Percentiles rank a stretch among this genome's conserved stretches.
These are phyloP conservation scores for Pulveroboletus frians DNA, from an alignment of 768 basidiomycete species.

Conservation along the genomic window DNA sequence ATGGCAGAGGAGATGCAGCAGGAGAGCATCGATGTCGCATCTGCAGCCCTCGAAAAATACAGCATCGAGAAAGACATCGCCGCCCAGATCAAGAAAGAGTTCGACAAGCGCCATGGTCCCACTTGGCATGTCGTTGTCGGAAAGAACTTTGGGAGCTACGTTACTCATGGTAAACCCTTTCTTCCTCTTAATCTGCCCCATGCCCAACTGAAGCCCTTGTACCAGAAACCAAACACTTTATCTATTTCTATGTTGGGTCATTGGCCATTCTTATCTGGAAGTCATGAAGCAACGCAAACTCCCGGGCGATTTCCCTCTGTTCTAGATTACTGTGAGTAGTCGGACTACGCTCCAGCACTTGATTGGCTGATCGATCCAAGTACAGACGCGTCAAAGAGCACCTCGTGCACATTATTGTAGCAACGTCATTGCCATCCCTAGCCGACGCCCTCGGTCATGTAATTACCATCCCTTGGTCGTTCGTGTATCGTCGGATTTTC, in stretches of 20 bases:
- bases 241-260: constrained; percentile 94
- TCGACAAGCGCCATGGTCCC: constrained; percentile 85
- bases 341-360: not conserved
- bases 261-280: constrained; percentile 95
- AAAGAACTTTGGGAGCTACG: constrained; percentile 98
- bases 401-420: constrained; percentile 24
- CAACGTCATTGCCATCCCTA: constrained; percentile 13
- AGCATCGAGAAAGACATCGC: constrained; percentile 98
- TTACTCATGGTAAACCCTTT: constrained; percentile 77
- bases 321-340: constrained; percentile 25
- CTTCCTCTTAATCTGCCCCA: not conserved
- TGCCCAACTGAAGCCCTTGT: constrained; percentile 8
- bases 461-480: constrained; percentile 18
- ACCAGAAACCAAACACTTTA: constrained; percentile 95
- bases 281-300: constrained; percentile 47
- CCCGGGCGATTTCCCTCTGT: constrained; percentile 7
- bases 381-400: constrained; percentile 16
- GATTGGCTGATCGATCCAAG: not conserved
- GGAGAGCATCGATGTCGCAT: constrained; percentile 84
- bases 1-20: constrained; percentile 97
- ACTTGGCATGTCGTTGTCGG: constrained; percentile 99
- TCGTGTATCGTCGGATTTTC: constrained; percentile 16
- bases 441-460: constrained; percentile 18
- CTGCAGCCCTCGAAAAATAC: constrained; percentile 81
- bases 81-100: constrained; percentile 97